Evolutionary conservation across 768 basidiomycete genomes (phyloP), one percentile per base, ranked within the genome.

Genomic region (Xanthoconium stramineum): DNA sequence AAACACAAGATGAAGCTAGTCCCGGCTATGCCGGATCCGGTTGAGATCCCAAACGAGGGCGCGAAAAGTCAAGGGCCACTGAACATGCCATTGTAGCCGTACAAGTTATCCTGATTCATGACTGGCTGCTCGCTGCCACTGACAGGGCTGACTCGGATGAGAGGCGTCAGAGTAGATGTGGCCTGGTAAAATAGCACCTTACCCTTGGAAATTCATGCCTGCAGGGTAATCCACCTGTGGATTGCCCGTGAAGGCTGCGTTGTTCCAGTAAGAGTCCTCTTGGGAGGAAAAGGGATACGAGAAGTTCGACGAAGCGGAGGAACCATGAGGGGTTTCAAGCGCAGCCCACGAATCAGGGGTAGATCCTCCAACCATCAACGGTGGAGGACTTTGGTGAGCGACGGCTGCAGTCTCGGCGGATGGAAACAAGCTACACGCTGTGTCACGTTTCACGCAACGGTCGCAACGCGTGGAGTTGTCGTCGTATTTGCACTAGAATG

Each of bases 401-500:
- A 20, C 11, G 20, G 44, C 29, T 13, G 50, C 20, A 3, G 56
- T 52, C 35, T 62, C 55, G 6, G 39, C 40, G 19, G 57, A 32
- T 9, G 35, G 7, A 24, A 63, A 69, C 35, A 63, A 28, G 10
- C 68, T 69, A 38, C 67, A 69, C 0, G 6, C 8, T 0, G 20
- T 46, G 14, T 52, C 11, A 10, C 49, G 52, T 44, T 35, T 57
- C 50, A 55, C 51, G 43, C 67, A 68, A 46, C 63, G 68, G 40
- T 12, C 12, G 30, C 67, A 68, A 0, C 50, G 39, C 5, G 39
- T 44, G 8, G 63, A 58, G 15, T 49, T 32, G 30, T 38, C 58
- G 28, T 61, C 53, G 58, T 65, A 67, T 1, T 33, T 28, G 50
- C 67, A 68, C 67, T 68, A 35, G 6, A 28, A 15, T 6, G 15